Evolutionary conservation across 768 basidiomycete species (phyloP), one percentile per base, ranked within the genome.

Genomic region (Pleurotus sapidus): DNA sequence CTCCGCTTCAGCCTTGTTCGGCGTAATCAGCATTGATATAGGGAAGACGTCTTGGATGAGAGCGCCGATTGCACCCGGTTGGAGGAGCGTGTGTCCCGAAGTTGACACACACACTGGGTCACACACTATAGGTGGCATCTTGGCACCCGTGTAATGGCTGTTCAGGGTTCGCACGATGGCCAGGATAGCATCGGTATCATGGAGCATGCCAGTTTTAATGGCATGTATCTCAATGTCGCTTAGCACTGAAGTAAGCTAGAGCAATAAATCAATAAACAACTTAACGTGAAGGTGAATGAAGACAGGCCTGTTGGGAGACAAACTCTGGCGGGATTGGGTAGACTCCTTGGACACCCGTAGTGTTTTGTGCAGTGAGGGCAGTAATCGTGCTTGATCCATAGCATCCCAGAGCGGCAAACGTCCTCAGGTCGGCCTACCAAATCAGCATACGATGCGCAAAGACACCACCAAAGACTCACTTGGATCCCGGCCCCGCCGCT

Each of bases 81-180:
- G 77, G 7, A 97, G 77, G 1, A 98, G 78, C 5, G 78, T 83
- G 65, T 95, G 91, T 2, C 93, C 93, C 0, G 91, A 93, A 0
- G 95, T 96, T 3, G 92, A 93, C 1, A 96, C 90, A 65, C 87
- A 93, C 8, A 98, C 94, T 0, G 95, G 94, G 66, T 98, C 95
- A 59, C 91, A 84, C 24, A 96, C 82, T 17, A 95, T 72, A 0
- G 84, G 82, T 0, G 86, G 79, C 25, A 70, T 60, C 8, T 58
- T 58, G 9, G 64, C 59, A 4, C 57, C 37, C 15, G 62, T 53
- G 64, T 78, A 83, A 59, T 77, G 72, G 0, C 61, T 43, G 43
- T 69, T 77, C 43, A 95, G 77, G 9, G 81, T 73, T 1, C 69
- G 59, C 2, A 82, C 79, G 3, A 93, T 77, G 0, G 79, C 74